Evolutionary conservation across 2,329 filamentous ascomycete genomes (phyloP).

Genomic region (Tolypocladium endophyticum): DNA sequence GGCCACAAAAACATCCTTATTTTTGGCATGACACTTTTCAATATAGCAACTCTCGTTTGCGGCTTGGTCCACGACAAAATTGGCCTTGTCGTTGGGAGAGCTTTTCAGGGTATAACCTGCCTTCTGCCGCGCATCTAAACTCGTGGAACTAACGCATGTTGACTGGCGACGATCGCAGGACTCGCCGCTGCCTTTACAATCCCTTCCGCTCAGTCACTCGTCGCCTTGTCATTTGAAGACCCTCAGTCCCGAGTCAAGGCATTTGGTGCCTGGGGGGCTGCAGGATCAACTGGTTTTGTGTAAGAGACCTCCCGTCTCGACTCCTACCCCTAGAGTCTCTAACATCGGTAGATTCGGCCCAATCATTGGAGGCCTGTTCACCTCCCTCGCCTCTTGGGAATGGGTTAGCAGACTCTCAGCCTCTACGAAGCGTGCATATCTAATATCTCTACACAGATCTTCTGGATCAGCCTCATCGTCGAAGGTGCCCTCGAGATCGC

Average conservation of each 20-base stretch:
- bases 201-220: slow-evolving; percentile 4
- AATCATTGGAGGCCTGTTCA: slow-evolving; percentile 5
- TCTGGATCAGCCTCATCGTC: slow-evolving; percentile 4
- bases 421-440: neutral
- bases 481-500: slow-evolving; percentile 4
- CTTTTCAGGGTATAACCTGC: slow-evolving; percentile 1
- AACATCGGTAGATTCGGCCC: slow-evolving; percentile 2
- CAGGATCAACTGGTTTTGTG: slow-evolving; percentile 6
- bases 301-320: neutral
- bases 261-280: slow-evolving; percentile 5
- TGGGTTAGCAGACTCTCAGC: neutral
- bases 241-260: slow-evolving; percentile 3
- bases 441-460: slow-evolving; percentile 1
- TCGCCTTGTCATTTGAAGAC: slow-evolving; percentile 4
- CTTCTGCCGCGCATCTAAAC: neutral
- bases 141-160: neutral
- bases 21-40: slow-evolving; percentile 4
- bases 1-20: slow-evolving; percentile 3
- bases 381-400: slow-evolving; percentile 4
- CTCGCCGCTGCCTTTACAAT: slow-evolving; percentile 5
- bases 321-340: neutral
- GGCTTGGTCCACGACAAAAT: slow-evolving; percentile 2
- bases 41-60: slow-evolving; percentile 1
- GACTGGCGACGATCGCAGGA: neutral
- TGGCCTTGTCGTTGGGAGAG: slow-evolving; percentile 3